These are phyloP conservation scores for Trichoderma erinaceum DNA, from an alignment of 495 filamentous ascomycete species.

Conservation along the genomic window DNA sequence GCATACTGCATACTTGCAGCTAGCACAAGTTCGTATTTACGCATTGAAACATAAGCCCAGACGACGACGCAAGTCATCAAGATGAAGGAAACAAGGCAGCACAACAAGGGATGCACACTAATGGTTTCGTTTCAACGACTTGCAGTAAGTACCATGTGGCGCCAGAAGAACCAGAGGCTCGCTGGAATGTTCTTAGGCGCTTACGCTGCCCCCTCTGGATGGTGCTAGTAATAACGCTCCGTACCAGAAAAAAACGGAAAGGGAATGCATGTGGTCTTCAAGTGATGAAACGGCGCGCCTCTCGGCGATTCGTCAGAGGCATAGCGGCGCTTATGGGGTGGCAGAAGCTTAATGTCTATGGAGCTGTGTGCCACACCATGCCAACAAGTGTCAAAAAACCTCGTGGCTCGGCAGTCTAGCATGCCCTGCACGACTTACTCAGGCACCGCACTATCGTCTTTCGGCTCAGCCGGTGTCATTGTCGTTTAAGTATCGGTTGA, in stretches of 20 bases:
- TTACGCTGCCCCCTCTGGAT: neutral
- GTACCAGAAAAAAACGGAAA: neutral
- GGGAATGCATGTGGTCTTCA: neutral
- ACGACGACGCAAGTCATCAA: neutral
- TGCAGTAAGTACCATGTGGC: too few species aligned
- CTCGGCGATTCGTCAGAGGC: neutral
- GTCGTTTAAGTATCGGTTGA: neutral
- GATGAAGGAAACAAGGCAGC: neutral
- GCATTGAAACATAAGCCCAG: neutral
- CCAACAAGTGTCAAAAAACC: constrained; percentile 8
- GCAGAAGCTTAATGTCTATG: constrained; percentile 7
- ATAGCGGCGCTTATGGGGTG: constrained; percentile 9
- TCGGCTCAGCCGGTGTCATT: neutral
- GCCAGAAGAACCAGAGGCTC: neutral
- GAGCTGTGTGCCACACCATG: constrained; percentile 9
- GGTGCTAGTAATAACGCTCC: neutral
- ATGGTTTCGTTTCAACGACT: neutral
- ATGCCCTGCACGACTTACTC: constrained; percentile 13
- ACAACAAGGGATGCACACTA: neutral
- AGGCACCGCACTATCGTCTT: constrained; percentile 1
- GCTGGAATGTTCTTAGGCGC: constrained; percentile 8
- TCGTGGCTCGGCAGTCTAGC: constrained; percentile 11
- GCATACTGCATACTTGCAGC: neutral
- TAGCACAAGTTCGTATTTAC: neutral
- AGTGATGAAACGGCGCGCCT: neutral